A percentile compares a stretch with the other conserved stretches of the same genome.
Conservation (phyloP, 495 filamentous ascomycete genomes). For the Pyronema domesticum region DNA sequence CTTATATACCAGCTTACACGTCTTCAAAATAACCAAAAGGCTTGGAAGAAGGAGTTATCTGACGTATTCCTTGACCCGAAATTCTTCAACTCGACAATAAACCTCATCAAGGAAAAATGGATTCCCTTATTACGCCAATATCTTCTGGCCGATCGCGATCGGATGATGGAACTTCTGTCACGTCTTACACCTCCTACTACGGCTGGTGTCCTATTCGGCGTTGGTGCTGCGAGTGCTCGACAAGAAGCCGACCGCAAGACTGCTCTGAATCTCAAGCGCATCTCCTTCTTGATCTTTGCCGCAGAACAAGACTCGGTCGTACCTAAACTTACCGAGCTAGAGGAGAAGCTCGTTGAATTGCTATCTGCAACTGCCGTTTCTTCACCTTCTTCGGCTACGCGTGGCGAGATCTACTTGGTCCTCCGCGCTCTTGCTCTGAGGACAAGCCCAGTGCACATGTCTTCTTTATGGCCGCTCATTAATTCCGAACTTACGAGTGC, state of each 20-base stretch:
- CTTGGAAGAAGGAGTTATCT: constrained; percentile 80
- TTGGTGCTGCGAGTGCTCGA: constrained; percentile 85
- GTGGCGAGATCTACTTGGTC: constrained; percentile 79
- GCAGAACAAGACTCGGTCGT: constrained; percentile 60
- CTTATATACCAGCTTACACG: constrained; percentile 61
- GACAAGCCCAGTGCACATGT: constrained; percentile 56
- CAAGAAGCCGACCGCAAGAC: constrained; percentile 85
- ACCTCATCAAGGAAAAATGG: constrained; percentile 56
- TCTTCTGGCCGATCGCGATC: constrained; percentile 69
- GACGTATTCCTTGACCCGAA: constrained; percentile 82
- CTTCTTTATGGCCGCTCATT: constrained; percentile 73
- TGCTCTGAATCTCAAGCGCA: constrained; percentile 73
- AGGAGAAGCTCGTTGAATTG: constrained; percentile 76
- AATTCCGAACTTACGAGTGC: constrained; percentile 73
- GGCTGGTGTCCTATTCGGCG: constrained; percentile 95
- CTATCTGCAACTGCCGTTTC: constrained; percentile 70
- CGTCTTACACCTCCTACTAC: constrained; percentile 71
- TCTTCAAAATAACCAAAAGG: constrained; percentile 61
- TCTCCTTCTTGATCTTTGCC: constrained; percentile 59
- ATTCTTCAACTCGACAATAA: constrained; percentile 53
- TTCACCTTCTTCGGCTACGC: constrained; percentile 75
- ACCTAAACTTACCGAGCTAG: constrained; percentile 47
- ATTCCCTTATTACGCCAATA: constrained; percentile 68
- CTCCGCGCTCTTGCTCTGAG: constrained; percentile 63
- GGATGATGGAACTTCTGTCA: constrained; percentile 59